These are phyloP conservation scores for Solanum corneliomulleri DNA, from an alignment of 257 asterid genomes.

Conservation along the genomic window DNA sequence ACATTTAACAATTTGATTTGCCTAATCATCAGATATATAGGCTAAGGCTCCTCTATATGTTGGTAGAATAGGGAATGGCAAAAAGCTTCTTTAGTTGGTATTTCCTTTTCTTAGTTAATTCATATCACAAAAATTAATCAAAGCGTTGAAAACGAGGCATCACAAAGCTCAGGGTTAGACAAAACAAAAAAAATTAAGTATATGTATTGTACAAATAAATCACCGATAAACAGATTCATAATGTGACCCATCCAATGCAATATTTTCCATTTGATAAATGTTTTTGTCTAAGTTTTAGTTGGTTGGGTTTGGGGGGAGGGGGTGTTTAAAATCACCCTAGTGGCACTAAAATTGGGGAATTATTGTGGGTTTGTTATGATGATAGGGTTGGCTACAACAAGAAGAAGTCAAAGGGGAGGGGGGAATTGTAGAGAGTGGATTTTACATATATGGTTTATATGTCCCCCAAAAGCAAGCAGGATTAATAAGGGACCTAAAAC, in stretches of 20 bases:
- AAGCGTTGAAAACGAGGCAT: neutral
- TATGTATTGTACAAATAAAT: neutral
- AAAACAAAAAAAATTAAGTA: neutral
- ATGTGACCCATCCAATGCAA: neutral
- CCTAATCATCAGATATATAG: too few species aligned
- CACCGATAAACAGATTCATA: neutral
- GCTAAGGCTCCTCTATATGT: too few species aligned
- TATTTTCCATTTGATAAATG: neutral
- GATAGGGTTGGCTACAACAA: conserved; percentile 23
- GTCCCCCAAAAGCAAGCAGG: conserved; percentile 28
- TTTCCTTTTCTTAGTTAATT: neutral
- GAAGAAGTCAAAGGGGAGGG: conserved; percentile 18
- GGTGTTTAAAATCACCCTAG: neutral
- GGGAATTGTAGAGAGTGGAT: neutral
- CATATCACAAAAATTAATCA: neutral
- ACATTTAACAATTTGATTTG: too few species aligned
- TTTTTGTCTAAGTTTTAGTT: neutral
- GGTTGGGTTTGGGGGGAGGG: neutral
- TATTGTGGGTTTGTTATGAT: conserved; percentile 8
- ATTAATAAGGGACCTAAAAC: neutral
- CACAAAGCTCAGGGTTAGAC: neutral
- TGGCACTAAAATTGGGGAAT: neutral
- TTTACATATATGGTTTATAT: conserved; percentile 6
- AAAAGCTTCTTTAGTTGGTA: neutral
- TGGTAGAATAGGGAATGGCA: too few species aligned